These are phyloP conservation scores for Chalara sp. DNA, from an alignment of 2,329 filamentous ascomycete species.

Conservation along the genomic window DNA sequence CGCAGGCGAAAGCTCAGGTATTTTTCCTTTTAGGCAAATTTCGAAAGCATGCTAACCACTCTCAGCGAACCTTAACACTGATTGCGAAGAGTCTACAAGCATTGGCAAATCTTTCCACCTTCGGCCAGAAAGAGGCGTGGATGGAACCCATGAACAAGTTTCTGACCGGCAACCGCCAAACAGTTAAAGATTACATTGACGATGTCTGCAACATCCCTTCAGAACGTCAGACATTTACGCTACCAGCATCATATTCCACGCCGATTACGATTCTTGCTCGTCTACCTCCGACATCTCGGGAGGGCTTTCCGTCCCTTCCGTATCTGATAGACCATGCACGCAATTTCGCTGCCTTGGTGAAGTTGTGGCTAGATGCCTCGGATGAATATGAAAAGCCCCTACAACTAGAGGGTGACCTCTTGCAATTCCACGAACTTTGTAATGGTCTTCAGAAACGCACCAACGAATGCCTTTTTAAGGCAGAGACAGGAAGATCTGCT, in stretches of 20 bases:
- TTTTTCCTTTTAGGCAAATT: not conserved
- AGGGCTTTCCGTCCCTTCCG: constrained; percentile 88
- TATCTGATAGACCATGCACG: constrained; percentile 87
- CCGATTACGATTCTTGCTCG: constrained; percentile 84
- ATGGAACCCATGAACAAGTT: constrained; percentile 99
- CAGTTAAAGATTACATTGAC: constrained; percentile 85
- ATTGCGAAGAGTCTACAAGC: constrained; percentile 91
- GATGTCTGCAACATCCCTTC: constrained; percentile 76
- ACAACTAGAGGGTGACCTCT: constrained; percentile 23
- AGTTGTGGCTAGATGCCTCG: constrained; percentile 63
- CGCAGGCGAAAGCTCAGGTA: constrained; percentile 63
- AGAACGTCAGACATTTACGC: constrained; percentile 54
- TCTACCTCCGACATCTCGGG: constrained; percentile 70
- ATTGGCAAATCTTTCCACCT: constrained; percentile 82
- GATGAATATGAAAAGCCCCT: constrained; percentile 9
- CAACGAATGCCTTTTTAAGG: constrained; percentile 25
- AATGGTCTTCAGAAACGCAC: constrained; percentile 23
- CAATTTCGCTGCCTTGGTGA: constrained; percentile 77
- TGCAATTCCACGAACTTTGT: constrained; percentile 25
- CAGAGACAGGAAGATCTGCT: constrained; percentile 18
- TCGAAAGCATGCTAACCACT: not conserved
- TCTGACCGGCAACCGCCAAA: constrained; percentile 64
- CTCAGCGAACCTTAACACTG: constrained; percentile 76
- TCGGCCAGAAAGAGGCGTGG: constrained; percentile 94
- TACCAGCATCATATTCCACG: constrained; percentile 84